Conservation (phyloP, 495 filamentous ascomycete genomes). For the Monascus purpureus region DNA sequence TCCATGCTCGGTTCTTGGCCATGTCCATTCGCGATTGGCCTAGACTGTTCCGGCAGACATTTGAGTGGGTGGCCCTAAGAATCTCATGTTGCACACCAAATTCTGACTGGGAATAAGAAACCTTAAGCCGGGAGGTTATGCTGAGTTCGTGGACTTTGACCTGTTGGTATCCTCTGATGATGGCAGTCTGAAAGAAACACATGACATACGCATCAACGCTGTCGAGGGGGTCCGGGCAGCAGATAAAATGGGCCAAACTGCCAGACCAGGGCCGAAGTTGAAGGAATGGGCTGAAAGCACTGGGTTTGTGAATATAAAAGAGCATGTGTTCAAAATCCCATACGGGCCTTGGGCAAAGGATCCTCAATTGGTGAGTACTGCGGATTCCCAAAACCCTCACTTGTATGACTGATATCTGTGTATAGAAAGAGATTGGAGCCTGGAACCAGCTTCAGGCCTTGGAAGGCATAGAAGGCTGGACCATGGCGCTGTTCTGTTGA, state of each 20-base stretch:
- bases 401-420: too few species aligned
- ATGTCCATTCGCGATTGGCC: conserved; percentile 7
- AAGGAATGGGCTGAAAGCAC: conserved; percentile 3
- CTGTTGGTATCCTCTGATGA: conserved; percentile 16
- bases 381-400: too few species aligned
- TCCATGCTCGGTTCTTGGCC: conserved; percentile 7
- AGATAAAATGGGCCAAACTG: conserved; percentile 5
- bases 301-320: conserved; percentile 9
- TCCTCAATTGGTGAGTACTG: conserved; percentile 2
- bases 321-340: conserved; percentile 5
- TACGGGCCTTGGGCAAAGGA: conserved; percentile 10
- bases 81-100: conserved; percentile 2
- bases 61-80: conserved; percentile 8
- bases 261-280: conserved; percentile 1
- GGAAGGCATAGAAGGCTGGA: conserved; percentile 4
- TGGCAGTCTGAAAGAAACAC: conserved; percentile 9
- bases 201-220: conserved; percentile 22
- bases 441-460: neutral
- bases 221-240: conserved; percentile 1
- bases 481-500: conserved; percentile 1
- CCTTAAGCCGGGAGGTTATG: conserved; percentile 24
- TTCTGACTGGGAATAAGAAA: too few species aligned
- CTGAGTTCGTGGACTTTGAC: conserved; percentile 25
- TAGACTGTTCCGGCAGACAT: conserved; percentile 7
- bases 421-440: conserved; percentile 9